Base-by-base conservation (phyloP, 1,284 basidiomycete species). In the Cystobasidium pallidum region DNA sequence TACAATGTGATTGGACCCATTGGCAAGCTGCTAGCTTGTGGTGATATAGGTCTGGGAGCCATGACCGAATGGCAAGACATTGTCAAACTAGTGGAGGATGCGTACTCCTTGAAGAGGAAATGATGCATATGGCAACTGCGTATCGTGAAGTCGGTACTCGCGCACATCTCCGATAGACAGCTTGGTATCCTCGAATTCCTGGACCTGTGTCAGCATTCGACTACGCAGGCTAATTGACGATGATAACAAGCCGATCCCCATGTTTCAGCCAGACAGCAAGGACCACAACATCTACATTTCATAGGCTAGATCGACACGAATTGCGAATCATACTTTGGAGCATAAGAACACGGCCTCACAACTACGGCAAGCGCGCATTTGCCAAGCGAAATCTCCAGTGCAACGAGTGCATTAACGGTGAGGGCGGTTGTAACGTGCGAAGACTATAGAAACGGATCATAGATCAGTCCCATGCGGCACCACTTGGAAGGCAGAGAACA, bases 41-140 rank as follows among this genome's bases (percentile, higher is more conserved):
- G 94, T 0, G 95, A 99, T 80, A 81, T 91, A 59, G 94, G 94
- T 3, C 76, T 91, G 0, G 94, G 93, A 4, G 93, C 92, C 1
- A 97, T 96, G 94, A 88, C 88, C 0, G 92, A 95, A 78, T 96
- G 94, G 94, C 84, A 80, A 63, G 89, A 92, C 70, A 88, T 93
- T 45, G 78, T 79, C 11, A 30, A 72, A 49, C 73, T 77, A 1
- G 77, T 79, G 8, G 74, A 68, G 10, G 52, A 71, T 1, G 65
- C 73, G n/a, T 77, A 76, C 47, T n/a, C 45, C 1, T 62, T 78
- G 1, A 8, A 73, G 49, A n/a, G 15, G 10, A 28, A 11, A 32
- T n/a, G 19, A 57, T 15, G n/a, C 11, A 34, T 21, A 4, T n/a
- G 26, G 32, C 3, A 21, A n/a, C 13, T n/a, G 32, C 21, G 28